Conservation (phyloP, 441 rosid genomes). For the Adansonia grandidieri region DNA sequence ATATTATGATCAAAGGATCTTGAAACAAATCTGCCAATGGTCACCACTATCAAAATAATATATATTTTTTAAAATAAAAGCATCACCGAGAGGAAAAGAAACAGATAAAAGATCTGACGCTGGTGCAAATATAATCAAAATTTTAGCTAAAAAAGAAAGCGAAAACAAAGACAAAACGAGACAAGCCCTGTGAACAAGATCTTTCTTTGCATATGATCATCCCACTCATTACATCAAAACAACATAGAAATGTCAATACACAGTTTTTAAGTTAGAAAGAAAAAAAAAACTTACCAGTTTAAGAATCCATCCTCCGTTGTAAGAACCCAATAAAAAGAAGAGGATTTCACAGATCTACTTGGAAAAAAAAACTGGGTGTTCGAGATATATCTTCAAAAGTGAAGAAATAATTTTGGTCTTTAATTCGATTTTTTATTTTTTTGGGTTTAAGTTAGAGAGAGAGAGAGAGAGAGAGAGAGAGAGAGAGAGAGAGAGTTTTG, state of each 20-base stretch:
- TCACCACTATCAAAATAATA: not conserved
- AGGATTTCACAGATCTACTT: constrained; percentile 44
- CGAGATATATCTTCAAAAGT: constrained; percentile 25
- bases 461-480: constrained; percentile 17
- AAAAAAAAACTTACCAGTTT: constrained; percentile 41
- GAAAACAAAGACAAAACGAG: constrained; percentile 15
- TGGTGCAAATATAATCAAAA: constrained; percentile 33
- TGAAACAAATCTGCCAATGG: constrained; percentile 8
- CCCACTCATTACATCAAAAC: constrained; percentile 20
- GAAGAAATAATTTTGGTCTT: constrained; percentile 1
- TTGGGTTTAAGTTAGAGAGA: constrained; percentile 33
- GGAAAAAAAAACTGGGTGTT: constrained; percentile 20
- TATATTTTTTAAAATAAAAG: not conserved
- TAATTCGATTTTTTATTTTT: not conserved
- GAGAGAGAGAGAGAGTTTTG: constrained; percentile 29
- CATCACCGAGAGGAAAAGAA: constrained; percentile 10
- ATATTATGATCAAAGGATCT: not conserved
- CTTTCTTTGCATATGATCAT: constrained; percentile 31
- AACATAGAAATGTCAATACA: not conserved
- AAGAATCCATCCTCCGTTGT: constrained; percentile 28
- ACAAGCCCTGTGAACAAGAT: constrained; percentile 14
- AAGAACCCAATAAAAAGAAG: constrained; percentile 25
- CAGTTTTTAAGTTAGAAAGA: not conserved
- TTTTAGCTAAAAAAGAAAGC: constrained; percentile 1
- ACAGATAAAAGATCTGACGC: constrained; percentile 30